phyloP scores from a whole-genome alignment of 2,329 filamentous ascomycete species.

The Trichophyton equinum region DNA sequence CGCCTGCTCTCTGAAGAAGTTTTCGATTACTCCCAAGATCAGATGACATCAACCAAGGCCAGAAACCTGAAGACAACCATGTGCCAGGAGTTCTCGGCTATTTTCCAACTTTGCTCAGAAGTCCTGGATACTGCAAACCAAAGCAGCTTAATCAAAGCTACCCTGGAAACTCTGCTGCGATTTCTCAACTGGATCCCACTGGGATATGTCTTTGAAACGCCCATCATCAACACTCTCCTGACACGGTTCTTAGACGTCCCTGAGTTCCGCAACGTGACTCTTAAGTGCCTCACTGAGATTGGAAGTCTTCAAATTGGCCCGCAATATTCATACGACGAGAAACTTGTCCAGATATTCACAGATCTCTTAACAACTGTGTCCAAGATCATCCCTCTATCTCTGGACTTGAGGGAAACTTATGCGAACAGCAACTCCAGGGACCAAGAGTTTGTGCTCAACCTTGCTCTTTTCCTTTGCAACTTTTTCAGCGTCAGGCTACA shows the following conservation, averaged over 20 bases:
- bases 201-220: constrained; percentile 97
- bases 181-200: constrained; percentile 99
- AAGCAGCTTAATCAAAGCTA: constrained; percentile 84
- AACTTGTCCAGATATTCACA: constrained; percentile 96
- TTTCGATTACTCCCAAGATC: constrained; percentile 95
- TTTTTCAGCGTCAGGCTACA: constrained; percentile 91
- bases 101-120: constrained; percentile 95
- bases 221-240: constrained; percentile 85
- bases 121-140: constrained; percentile 84
- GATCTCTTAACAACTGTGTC: constrained; percentile 88
- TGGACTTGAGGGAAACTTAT: constrained; percentile 87
- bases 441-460: constrained; percentile 94
- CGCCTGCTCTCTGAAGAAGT: constrained; percentile 93
- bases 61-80: constrained; percentile 95
- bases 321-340: constrained; percentile 74
- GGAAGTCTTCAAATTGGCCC: constrained; percentile 77
- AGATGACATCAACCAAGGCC: constrained; percentile 98
- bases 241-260: constrained; percentile 85
- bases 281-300: constrained; percentile 96
- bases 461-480: constrained; percentile 90
- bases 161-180: constrained; percentile 82
- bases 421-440: constrained; percentile 81
- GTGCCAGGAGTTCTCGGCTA: constrained; percentile 96
- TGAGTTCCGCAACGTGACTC: constrained; percentile 90
- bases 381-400: constrained; percentile 77